Evolutionary conservation across 1,139 yeast species (phyloP).

Genomic region (Blastobotrys illinoisensis): DNA sequence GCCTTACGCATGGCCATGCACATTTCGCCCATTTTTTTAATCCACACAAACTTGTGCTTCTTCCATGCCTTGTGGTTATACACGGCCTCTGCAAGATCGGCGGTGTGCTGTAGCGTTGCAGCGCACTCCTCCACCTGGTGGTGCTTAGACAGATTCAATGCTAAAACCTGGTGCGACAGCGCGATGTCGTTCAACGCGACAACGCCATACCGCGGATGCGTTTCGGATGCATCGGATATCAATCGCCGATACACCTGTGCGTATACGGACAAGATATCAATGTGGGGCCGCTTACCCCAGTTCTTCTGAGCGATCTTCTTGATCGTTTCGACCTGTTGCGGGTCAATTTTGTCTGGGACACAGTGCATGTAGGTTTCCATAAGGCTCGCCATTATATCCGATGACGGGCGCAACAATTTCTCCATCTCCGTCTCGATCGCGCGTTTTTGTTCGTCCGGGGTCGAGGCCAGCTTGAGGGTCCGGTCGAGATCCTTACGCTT

Average conservation of each 20-base stretch:
- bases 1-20: slow-evolving; percentile 3
- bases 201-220: slow-evolving; percentile 14
- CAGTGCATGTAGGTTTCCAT: slow-evolving; percentile 12
- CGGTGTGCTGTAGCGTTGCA: slow-evolving; percentile 10
- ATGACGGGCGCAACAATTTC: slow-evolving; percentile 8
- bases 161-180: slow-evolving; percentile 10
- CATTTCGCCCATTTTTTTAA: slow-evolving; percentile 11
- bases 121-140: slow-evolving; percentile 7
- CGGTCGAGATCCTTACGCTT: not conserved
- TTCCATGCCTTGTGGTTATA: slow-evolving; percentile 15
- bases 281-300: slow-evolving; percentile 14
- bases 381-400: slow-evolving; percentile 15
- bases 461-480: not conserved
- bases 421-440: not conserved
- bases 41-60: slow-evolving; percentile 14
- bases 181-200: slow-evolving; percentile 16
- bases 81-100: slow-evolving; percentile 8
- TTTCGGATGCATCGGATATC: not conserved
- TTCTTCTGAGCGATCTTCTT: slow-evolving; percentile 10
- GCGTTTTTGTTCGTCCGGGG: not conserved
- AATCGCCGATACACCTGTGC: slow-evolving; percentile 3
- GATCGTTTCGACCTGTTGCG: slow-evolving; percentile 7
- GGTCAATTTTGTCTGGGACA: slow-evolving; percentile 3
- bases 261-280: slow-evolving; percentile 8
- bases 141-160: slow-evolving; percentile 5